These are phyloP conservation scores for Globisporangium echinulatum DNA, from an alignment of 352 stramenopile genomes.

Conservation along the genomic window DNA sequence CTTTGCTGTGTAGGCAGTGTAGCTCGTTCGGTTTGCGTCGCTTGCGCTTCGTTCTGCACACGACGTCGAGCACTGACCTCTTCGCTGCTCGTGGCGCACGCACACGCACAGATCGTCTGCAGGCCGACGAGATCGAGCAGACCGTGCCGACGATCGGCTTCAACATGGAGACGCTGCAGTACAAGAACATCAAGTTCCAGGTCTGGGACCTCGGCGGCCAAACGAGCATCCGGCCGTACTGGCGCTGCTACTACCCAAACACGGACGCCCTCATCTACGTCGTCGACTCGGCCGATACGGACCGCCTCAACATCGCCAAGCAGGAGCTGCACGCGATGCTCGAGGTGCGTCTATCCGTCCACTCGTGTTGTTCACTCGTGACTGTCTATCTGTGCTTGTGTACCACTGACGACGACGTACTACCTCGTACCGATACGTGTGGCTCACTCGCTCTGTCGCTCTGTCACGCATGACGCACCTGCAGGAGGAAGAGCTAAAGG, in stretches of 20 bases:
- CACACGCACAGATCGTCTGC: slow-evolving; percentile 50
- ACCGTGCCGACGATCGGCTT: slow-evolving; percentile 99
- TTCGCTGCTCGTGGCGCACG: too few species aligned
- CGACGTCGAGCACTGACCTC: neutral
- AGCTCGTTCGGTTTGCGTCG: too few species aligned
- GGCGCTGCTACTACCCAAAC: slow-evolving; percentile 99
- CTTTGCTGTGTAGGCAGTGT: slow-evolving; percentile 1
- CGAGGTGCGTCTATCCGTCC: slow-evolving; percentile 45
- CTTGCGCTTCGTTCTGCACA: too few species aligned
- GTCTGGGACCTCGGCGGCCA: slow-evolving; percentile 99
- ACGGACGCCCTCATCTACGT: slow-evolving; percentile 97
- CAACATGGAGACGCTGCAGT: slow-evolving; percentile 91
- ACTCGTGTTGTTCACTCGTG: neutral
- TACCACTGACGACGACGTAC: neutral
- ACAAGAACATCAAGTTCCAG: slow-evolving; percentile 95
- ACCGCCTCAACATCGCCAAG: slow-evolving; percentile 96
- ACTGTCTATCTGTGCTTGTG: neutral
- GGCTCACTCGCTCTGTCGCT: neutral
- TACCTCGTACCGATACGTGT: neutral
- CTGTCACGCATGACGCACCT: slow-evolving; percentile 1
- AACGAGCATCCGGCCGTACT: slow-evolving; percentile 99
- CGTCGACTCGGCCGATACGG: slow-evolving; percentile 94
- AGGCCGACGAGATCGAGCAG: slow-evolving; percentile 94
- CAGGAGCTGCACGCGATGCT: slow-evolving; percentile 98
- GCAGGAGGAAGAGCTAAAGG: slow-evolving; percentile 97